Conservation (phyloP, 2,329 filamentous ascomycete species). For the Cadophora malorum region DNA sequence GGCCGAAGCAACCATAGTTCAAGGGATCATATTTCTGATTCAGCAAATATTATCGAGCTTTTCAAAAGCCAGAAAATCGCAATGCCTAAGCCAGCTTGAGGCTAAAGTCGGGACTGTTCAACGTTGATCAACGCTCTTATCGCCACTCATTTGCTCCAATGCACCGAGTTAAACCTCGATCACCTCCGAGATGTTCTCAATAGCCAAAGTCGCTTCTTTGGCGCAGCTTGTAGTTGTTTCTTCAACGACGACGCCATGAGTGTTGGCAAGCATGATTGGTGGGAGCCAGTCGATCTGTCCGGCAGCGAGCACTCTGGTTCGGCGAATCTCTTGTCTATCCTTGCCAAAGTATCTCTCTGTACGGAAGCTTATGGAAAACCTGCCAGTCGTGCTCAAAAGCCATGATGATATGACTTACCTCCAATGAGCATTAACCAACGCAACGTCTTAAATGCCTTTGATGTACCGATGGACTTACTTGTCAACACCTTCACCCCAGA, state of each 20-base stretch:
- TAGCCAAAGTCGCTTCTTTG: not conserved
- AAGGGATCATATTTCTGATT: no score
- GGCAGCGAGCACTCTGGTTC: not conserved
- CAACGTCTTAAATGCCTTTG: constrained; percentile 17
- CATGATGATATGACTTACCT: not conserved
- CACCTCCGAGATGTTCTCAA: not conserved
- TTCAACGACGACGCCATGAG: not conserved
- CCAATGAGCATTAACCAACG: constrained; percentile 16
- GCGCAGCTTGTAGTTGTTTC: not conserved
- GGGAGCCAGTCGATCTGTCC: constrained; percentile 17
- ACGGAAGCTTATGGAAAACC: not conserved
- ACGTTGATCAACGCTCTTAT: not conserved
- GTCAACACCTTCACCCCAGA: constrained; percentile 1
- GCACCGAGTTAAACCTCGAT: not conserved
- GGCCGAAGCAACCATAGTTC: not conserved
- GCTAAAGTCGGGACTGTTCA: not conserved
- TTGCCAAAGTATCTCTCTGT: constrained; percentile 19
- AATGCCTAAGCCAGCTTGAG: not conserved
- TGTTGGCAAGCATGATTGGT: constrained; percentile 2
- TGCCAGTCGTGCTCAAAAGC: not conserved
- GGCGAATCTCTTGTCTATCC: not conserved
- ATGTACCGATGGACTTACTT: constrained; percentile 14
- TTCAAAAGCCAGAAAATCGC: not conserved
- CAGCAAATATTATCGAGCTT: no score
- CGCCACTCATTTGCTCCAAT: no score